Base-by-base conservation (phyloP, 208 protist species). In the Strigomonas oncopelti region DNA sequence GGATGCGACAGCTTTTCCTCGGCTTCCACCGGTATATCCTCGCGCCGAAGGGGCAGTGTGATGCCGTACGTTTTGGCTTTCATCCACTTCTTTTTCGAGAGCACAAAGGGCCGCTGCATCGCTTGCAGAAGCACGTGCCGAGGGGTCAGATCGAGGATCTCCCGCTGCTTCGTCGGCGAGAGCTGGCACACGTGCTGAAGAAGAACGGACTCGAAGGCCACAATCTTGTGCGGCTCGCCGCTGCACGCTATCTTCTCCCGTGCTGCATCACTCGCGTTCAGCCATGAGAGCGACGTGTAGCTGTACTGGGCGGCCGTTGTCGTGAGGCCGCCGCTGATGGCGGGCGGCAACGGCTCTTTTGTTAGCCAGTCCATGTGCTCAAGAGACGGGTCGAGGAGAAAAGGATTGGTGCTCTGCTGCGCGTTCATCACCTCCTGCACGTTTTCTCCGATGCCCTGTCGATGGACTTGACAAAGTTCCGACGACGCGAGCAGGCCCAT, bases 341-440 rank as follows among this genome's bases (percentile, higher is more conserved):
- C 53, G 45, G 69, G 58, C 5, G 75, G 59, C 2, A 92, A 66
- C 0, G 78, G 32, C 0, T 31, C 45, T 1, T 71, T 67, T 8
- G 74, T 75, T 28, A 78, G 22, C n/a, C 86, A 55, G 45, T 84
- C 48, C 53, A 48, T 71, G 69, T 94, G 89, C 16, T 46, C 38
- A 27, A 94, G 78, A 8, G 69, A 27, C 25, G 68, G 25, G 58
- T 94, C 89, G 31, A 92, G 34, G 8, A 78, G 56, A 65, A 90
- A 94, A 1, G 89, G 84, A 53, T 94, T 94, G n/a, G 60, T 84
- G n/a, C 82, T 91, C 53, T 94, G 79, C 64, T 94, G 89, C 7
- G 79, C 78, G 63, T 92, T 94, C 38, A 86, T 69, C 53, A 94
- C 29, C 27, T 48, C 53, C 18, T 85, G 65, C 52, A 76, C 48